Evolutionary conservation across 345 rosid species (phyloP).

Genomic region (Aurinia saxatilis): DNA sequence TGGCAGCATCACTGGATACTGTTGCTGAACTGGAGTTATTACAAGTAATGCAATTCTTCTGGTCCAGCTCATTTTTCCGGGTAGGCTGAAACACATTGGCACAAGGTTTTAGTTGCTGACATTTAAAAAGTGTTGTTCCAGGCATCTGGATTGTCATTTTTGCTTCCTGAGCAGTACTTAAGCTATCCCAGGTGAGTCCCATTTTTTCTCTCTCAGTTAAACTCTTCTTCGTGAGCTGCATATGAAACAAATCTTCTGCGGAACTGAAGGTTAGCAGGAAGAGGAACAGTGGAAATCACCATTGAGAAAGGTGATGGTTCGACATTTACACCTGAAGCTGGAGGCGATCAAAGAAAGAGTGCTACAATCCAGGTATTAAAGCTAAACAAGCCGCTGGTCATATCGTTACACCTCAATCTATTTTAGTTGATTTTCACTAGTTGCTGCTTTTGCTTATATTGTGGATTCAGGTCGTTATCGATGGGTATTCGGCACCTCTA

Average conservation of each 20-base stretch:
- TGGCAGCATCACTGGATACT: slow-evolving; percentile 73
- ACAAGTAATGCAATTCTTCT: slow-evolving; percentile 44
- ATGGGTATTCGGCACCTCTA: slow-evolving; percentile 89
- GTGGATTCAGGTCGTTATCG: slow-evolving; percentile 54
- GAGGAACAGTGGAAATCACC: slow-evolving; percentile 74
- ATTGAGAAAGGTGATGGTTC: slow-evolving; percentile 81
- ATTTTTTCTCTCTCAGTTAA: background rate
- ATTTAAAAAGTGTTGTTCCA: slow-evolving; percentile 30
- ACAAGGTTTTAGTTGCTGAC: slow-evolving; percentile 9
- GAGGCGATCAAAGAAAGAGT: slow-evolving; percentile 65
- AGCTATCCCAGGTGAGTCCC: slow-evolving; percentile 73
- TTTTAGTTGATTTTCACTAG: background rate
- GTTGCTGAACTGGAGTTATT: slow-evolving; percentile 84
- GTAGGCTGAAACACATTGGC: background rate
- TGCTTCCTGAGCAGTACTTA: slow-evolving; percentile 77
- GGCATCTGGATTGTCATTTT: slow-evolving; percentile 95
- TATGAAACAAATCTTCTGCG: background rate
- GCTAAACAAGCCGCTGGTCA: background rate
- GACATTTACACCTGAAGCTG: slow-evolving; percentile 67
- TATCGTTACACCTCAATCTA: background rate
- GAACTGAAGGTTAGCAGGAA: slow-evolving; percentile 63
- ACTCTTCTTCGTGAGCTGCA: background rate
- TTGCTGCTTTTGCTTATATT: slow-evolving; percentile 1
- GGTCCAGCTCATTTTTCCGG: background rate
- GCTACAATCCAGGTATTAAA: slow-evolving; percentile 65